Base-by-base conservation (phyloP, 306 rosid genomes). In the Castanopsis chinensis region DNA sequence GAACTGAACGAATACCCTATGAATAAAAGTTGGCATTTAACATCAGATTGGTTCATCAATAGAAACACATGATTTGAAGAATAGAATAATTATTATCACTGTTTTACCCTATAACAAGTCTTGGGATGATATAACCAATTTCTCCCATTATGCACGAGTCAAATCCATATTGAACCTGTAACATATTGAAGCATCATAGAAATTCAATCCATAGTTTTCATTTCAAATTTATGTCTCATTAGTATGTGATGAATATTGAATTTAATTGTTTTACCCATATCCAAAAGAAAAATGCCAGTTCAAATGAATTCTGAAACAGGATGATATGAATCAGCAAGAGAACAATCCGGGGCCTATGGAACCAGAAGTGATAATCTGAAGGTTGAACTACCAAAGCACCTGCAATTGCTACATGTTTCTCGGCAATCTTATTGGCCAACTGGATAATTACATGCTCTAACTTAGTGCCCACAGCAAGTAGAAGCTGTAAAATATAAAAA, bases 101-200 rank as follows among this genome's bases (percentile, higher is more conserved):
- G 72, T 55, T 51, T 78, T 49, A 83, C 86, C 86, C 86, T 28
- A 83, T 83, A n/a, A 78, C 69, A 60, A 83, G 83, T 75, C 86
- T 79, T 51, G 86, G 86, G 76, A 79, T 79, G 28, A 70, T 19
- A 69, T 32, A 83, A 17, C 75, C 41, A 14, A 78, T 8, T 74
- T 83, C 13, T 33, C 86, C 86, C 86, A 75, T 83, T 23, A 83
- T 83, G 77, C 86, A 83, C 25, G 86, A 83, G 61, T 83, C 74
- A 21, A 83, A 83, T 25, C 21, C 19, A 69, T 83, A 83, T 61
- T 83, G 86, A 70, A 70, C 73, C 86, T 83, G 86, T 37, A 74
- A 49, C 33, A 49, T 57, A 67, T 72, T 19, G 69, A 78, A 17
- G 32, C 51, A 15, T 3, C 3, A 64, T 11, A 60, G 23, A 63